These are phyloP conservation scores for Apophysomyces variabilis DNA, from an alignment of 371 early-diverging fungal species.

Conservation along the genomic window DNA sequence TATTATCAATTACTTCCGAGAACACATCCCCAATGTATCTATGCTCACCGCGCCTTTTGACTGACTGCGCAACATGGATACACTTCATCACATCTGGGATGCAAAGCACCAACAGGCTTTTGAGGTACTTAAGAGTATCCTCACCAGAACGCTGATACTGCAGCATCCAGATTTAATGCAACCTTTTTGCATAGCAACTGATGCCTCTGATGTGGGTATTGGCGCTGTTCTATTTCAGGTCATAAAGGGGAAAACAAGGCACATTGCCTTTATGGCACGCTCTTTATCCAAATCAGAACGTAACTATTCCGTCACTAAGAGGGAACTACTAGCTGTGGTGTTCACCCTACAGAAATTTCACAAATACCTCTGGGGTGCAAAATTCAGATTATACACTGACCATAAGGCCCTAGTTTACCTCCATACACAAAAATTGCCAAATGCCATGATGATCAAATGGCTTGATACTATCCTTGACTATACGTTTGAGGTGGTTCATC, in stretches of 20 bases:
- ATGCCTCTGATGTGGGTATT: slow-evolving; percentile 46
- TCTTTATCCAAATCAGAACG: slow-evolving; percentile 16
- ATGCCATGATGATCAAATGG: slow-evolving; percentile 30
- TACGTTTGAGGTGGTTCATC: slow-evolving; percentile 27
- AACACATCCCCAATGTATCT: too few species aligned
- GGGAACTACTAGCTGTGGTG: slow-evolving; percentile 22
- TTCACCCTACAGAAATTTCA: slow-evolving; percentile 35
- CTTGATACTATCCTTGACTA: slow-evolving; percentile 28
- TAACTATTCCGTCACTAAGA: slow-evolving; percentile 17
- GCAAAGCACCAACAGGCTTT: too few species aligned
- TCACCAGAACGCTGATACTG: too few species aligned
- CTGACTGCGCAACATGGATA: too few species aligned
- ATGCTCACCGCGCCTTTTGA: too few species aligned
- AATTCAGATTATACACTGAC: slow-evolving; percentile 28
- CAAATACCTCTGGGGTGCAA: slow-evolving; percentile 30
- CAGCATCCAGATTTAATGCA: slow-evolving; percentile 22
- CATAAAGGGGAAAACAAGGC: slow-evolving; percentile 6
- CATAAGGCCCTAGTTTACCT: slow-evolving; percentile 25
- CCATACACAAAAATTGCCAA: slow-evolving; percentile 22
- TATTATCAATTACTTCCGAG: too few species aligned
- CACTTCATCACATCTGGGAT: too few species aligned
- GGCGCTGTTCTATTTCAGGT: slow-evolving; percentile 39
- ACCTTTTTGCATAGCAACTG: slow-evolving; percentile 40
- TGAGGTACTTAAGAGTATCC: too few species aligned
- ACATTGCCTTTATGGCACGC: slow-evolving; percentile 28